A percentile compares a stretch with the other conserved stretches of the same genome.
Evolutionary conservation across 2,329 filamentous ascomycete species (phyloP).

Genomic region (Microcyclospora pomicola): DNA sequence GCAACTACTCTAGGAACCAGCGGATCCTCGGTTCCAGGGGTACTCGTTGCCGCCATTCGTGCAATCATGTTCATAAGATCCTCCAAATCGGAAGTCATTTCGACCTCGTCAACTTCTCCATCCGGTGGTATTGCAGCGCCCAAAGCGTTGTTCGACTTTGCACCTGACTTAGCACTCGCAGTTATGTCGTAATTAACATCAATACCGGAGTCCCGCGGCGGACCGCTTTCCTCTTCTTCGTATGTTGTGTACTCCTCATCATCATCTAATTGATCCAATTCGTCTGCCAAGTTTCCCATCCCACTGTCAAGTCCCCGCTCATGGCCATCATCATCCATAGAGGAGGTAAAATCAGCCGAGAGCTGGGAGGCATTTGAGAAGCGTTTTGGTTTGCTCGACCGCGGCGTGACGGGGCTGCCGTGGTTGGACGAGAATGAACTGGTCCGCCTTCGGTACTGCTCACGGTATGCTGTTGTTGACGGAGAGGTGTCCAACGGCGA

Average conservation of each 20-base stretch:
- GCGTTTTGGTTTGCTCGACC: constrained; percentile 19
- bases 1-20: constrained; percentile 19
- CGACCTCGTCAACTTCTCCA: constrained; percentile 8
- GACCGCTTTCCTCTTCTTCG: constrained; percentile 6
- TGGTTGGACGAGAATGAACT: constrained; percentile 30
- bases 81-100: constrained; percentile 31
- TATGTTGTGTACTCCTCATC: constrained; percentile 16
- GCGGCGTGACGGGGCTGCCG: constrained; percentile 31
- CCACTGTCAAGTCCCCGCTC: constrained; percentile 35
- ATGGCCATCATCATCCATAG: constrained; percentile 19
- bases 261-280: constrained; percentile 42
- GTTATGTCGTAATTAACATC: constrained; percentile 29
- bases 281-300: constrained; percentile 66
- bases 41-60: constrained; percentile 18
- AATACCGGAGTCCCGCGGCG: constrained; percentile 32
- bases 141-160: constrained; percentile 9
- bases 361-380: constrained; percentile 21
- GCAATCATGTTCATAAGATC: constrained; percentile 22
- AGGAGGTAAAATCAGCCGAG: constrained; percentile 26
- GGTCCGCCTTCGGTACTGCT: constrained; percentile 17
- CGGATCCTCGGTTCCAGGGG: constrained; percentile 18
- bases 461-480: constrained; percentile 19
- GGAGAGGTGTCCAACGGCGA: constrained; percentile 31
- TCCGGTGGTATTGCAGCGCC: constrained; percentile 10
- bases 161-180: constrained; percentile 47